Conservation (phyloP, 1,284 basidiomycete genomes). For the Malassezia equina region DNA sequence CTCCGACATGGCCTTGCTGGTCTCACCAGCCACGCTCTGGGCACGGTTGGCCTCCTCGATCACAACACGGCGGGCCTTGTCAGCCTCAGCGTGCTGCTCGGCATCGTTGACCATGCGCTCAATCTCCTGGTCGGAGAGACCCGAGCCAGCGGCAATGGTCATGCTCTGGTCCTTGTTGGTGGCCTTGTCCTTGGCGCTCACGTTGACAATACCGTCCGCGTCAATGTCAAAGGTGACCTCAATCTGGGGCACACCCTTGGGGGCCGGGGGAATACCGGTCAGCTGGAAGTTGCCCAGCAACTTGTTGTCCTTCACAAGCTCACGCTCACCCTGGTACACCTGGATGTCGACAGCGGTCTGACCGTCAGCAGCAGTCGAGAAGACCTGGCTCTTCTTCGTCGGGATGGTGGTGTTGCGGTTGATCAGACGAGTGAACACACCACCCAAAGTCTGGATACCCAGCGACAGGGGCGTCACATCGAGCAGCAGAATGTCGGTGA, state of each 20-base stretch:
- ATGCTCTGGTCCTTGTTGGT: conserved; percentile 94
- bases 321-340: conserved; percentile 97
- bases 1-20: conserved; percentile 92
- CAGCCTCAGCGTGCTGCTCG: conserved; percentile 66
- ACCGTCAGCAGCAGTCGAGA: conserved; percentile 74
- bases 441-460: conserved; percentile 93
- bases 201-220: conserved; percentile 94
- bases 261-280: conserved; percentile 89
- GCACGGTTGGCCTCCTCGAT: conserved; percentile 98
- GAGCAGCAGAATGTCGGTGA: conserved; percentile 88
- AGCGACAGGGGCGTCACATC: conserved; percentile 91
- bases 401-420: conserved; percentile 97
- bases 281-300: conserved; percentile 99
- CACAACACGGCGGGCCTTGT: conserved; percentile 70
- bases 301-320: conserved; percentile 94
- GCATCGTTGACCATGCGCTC: conserved; percentile 93
- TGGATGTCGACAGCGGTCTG: conserved; percentile 75
- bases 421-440: conserved; percentile 76
- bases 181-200: conserved; percentile 91
- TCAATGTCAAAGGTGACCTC: conserved; percentile 99
- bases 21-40: conserved; percentile 85
- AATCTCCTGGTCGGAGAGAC: conserved; percentile 90
- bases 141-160: conserved; percentile 94
- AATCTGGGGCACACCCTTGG: conserved; percentile 96
- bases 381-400: conserved; percentile 96